Evolutionary conservation across 2,329 filamentous ascomycete genomes (phyloP), one percentile per base, ranked within the genome.

Genomic region (Alternaria longipes): DNA sequence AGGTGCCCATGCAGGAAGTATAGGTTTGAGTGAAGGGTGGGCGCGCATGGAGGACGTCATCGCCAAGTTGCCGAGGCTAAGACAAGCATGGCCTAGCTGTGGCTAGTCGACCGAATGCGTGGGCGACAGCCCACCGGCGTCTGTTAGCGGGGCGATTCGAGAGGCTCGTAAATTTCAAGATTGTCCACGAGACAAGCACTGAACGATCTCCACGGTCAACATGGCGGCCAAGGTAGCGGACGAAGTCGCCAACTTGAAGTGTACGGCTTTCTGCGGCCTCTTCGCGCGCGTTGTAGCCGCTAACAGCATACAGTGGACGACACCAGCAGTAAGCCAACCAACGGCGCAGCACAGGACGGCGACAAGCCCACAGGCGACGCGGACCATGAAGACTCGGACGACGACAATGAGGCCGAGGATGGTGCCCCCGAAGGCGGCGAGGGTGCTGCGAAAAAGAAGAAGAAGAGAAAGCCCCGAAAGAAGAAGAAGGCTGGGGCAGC

Each of bases 391-490:
- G 84, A 86, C 60, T 86, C 84, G 22, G 85, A 87, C 52, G 84
- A 87, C 60, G 83, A 83, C 58, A 83, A 84, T 54, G 84, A 85
- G 56, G 83, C 81, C 52, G 83, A 83, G 42, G 84, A 82, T 28
- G 82, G 80, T n/a, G 69, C 67, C 16, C 75, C 73, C 30, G 73
- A 66, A 30, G 69, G 67, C 32, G 72, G 69, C 74, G 80, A 77
- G 45, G 76, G 74, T 16, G 78, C 74, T 36, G 80, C 81, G 54
- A 91, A 92, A 81, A 93, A 93, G 82, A 93, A 93, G 83, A 94
- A 94, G 85, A 93, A 92, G 85, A 92, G 89, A 84, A 90, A 88
- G 81, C 87, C 89, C 76, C 89, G 88, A 78, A 90, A 88, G 83
- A 90, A 91, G 85, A 91, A 86, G 81, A 85, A 84, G 79, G 71